Percentiles rank a stretch among this genome's conserved stretches.
Conservation (phyloP, 73 alveolate genomes). For the Stentor roeselii region DNA sequence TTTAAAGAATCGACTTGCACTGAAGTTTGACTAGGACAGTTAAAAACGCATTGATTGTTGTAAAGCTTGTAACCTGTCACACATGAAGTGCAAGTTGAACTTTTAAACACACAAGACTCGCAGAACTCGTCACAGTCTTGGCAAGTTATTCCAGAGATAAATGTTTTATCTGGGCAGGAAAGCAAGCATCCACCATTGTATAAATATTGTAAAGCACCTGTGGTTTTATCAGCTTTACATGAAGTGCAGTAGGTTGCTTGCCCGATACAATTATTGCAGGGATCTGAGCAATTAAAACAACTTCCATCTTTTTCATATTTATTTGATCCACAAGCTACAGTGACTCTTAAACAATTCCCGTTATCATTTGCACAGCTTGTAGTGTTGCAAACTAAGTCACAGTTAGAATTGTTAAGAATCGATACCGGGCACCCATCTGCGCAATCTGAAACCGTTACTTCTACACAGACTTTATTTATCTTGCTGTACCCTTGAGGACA, state of each 20-base stretch:
- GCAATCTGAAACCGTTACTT: not conserved
- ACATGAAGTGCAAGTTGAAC: not conserved
- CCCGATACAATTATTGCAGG: not conserved
- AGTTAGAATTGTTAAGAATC: not conserved
- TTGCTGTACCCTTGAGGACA: conserved; percentile 11
- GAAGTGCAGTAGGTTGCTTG: conserved; percentile 4
- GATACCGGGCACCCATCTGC: not conserved
- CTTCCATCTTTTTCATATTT: not conserved
- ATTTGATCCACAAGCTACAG: not conserved
- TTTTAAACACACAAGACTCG: not conserved
- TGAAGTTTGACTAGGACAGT: not conserved
- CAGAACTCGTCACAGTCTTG: not conserved
- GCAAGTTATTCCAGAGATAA: not conserved
- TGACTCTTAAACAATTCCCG: not conserved
- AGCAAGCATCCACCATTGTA: not conserved
- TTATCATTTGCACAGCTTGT: not conserved
- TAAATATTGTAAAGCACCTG: not conserved
- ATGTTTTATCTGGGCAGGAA: not conserved
- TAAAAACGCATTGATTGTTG: not conserved
- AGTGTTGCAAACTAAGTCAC: not conserved
- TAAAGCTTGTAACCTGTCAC: not conserved
- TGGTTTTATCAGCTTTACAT: not conserved
- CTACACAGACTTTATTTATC: not conserved
- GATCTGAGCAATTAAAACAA: not conserved
- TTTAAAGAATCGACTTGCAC: not conserved